These are phyloP conservation scores for Helicocarpus griseus DNA, from an alignment of 2,329 filamentous ascomycete genomes.

Conservation along the genomic window DNA sequence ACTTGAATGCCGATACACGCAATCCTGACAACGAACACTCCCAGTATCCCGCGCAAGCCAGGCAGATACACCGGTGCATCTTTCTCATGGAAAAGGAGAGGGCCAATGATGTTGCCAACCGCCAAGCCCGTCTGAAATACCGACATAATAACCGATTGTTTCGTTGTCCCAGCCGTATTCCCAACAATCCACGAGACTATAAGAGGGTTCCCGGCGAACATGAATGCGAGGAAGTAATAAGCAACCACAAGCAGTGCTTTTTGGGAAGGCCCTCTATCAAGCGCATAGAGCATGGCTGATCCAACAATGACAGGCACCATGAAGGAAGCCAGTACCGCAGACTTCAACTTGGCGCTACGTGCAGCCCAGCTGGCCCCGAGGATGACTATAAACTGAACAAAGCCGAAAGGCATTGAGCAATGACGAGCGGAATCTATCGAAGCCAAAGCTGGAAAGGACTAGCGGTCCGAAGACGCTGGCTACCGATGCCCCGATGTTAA, in stretches of 20 bases:
- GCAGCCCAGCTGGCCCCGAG: conserved; percentile 50
- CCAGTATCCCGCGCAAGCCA: conserved; percentile 44
- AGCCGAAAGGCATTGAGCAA: conserved; percentile 57
- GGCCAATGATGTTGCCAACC: conserved; percentile 58
- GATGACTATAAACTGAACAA: conserved; percentile 51
- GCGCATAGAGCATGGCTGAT: conserved; percentile 27
- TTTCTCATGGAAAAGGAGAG: conserved; percentile 48
- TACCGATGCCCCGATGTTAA: conserved; percentile 56
- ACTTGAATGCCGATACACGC: conserved; percentile 46
- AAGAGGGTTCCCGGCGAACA: conserved; percentile 57
- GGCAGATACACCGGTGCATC: conserved; percentile 52
- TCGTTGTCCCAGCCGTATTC: conserved; percentile 59
- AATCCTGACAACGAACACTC: conserved; percentile 40
- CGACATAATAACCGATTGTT: conserved; percentile 55
- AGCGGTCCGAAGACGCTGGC: conserved; percentile 57
- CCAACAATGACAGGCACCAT: conserved; percentile 54
- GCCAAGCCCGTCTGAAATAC: conserved; percentile 54
- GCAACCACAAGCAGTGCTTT: conserved; percentile 45
- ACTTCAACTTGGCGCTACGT: conserved; percentile 49
- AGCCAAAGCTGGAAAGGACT: conserved; percentile 52
- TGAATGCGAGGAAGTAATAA: conserved; percentile 57
- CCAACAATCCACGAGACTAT: conserved; percentile 60
- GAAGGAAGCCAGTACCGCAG: conserved; percentile 43
- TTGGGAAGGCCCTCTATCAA: conserved; percentile 19
- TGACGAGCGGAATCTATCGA: conserved; percentile 47